These are phyloP conservation scores for Prosopis cineraria DNA, from an alignment of 306 rosid genomes.

Conservation along the genomic window DNA sequence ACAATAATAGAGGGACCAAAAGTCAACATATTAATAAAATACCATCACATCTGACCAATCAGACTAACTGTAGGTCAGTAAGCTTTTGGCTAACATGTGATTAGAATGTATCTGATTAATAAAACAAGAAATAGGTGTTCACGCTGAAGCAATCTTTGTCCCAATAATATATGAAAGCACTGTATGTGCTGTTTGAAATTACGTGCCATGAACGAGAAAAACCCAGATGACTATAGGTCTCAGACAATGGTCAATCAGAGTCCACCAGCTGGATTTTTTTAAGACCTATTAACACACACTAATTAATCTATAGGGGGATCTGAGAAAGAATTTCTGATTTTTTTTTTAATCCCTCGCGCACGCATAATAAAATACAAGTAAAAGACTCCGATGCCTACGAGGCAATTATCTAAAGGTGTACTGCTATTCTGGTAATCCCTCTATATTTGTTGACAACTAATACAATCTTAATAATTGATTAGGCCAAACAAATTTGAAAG, in stretches of 20 bases:
- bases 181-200: constrained; percentile 27
- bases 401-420: not conserved
- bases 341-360: not conserved
- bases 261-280: constrained; percentile 38
- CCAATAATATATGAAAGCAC: constrained; percentile 9
- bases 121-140: constrained; percentile 8
- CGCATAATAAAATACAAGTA: not conserved
- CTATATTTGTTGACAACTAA: constrained; percentile 39
- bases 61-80: not conserved
- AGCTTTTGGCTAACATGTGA: not conserved
- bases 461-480: constrained; percentile 29
- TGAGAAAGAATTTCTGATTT: not conserved
- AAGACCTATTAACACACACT: not conserved
- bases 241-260: constrained; percentile 48
- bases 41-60: not conserved
- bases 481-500: not conserved
- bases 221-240: constrained; percentile 17
- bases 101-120: constrained; percentile 24
- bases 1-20: not conserved
- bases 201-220: constrained; percentile 11
- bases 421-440: constrained; percentile 11
- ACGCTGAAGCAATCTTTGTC: not conserved
- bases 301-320: not conserved
- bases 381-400: not conserved
- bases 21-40: not conserved